Percentiles rank a stretch among this genome's conserved stretches.
Evolutionary conservation across 2,329 filamentous ascomycete genomes (phyloP).

Genomic region (Ascochyta fabae): DNA sequence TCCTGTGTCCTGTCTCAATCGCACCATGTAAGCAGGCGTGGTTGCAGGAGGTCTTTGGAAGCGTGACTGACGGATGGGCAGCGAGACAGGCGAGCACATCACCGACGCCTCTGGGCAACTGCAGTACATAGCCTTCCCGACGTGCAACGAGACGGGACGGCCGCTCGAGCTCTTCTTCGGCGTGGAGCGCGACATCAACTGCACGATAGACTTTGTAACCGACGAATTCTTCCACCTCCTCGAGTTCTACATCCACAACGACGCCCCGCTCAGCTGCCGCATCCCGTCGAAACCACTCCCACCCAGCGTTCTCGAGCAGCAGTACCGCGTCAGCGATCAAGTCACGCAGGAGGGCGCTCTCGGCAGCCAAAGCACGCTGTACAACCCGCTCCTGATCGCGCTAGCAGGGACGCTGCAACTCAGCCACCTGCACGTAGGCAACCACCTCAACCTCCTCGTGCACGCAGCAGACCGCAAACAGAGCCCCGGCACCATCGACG

Average conservation of each 20-base stretch:
- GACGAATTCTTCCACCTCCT: conserved; percentile 85
- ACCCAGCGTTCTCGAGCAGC: conserved; percentile 42
- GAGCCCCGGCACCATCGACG: conserved; percentile 78
- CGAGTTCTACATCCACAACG: conserved; percentile 98
- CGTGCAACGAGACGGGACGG: conserved; percentile 84
- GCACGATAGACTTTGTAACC: conserved; percentile 77
- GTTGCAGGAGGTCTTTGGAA: too few species aligned
- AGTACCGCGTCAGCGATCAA: conserved; percentile 48
- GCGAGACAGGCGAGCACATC: conserved; percentile 88
- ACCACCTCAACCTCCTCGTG: conserved; percentile 86
- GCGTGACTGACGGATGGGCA: conserved; percentile 47
- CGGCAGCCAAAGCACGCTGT: conserved; percentile 51
- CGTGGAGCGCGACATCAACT: conserved; percentile 79
- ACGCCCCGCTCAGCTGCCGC: conserved; percentile 90
- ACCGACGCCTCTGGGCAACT: conserved; percentile 81
- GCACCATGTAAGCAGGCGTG: conserved; percentile 54
- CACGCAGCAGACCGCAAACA: conserved; percentile 65
- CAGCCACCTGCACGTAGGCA: conserved; percentile 84
- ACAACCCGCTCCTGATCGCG: conserved; percentile 86
- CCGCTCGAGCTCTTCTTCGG: conserved; percentile 89
- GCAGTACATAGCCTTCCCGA: conserved; percentile 89
- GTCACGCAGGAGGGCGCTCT: conserved; percentile 47
- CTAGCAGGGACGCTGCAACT: conserved; percentile 87
- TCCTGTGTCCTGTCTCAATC: conserved; percentile 59
- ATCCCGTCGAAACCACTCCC: conserved; percentile 76